phyloP scores from a whole-genome alignment of 2,329 filamentous ascomycete species.

The Chrysoporthe austroafricana region DNA sequence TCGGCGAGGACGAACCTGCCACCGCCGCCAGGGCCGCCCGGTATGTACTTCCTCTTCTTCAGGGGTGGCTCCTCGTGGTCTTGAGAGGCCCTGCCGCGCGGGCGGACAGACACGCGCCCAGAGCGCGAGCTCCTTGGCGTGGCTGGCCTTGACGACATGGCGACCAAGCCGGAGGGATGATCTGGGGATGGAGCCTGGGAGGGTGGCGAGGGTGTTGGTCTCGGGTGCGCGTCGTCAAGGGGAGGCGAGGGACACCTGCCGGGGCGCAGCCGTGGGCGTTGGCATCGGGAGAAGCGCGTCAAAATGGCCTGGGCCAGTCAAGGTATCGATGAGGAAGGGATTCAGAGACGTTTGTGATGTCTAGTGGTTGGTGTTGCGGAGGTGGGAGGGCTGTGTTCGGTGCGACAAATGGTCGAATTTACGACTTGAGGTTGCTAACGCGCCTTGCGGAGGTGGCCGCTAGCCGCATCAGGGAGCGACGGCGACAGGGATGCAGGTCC shows the following conservation, averaged over 20 bases:
- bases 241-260: conserved; percentile 25
- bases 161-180: background rate
- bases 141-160: conserved; percentile 26
- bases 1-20: conserved; percentile 77
- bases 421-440: conserved; percentile 26
- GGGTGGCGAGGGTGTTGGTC: conserved; percentile 3
- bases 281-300: conserved; percentile 26
- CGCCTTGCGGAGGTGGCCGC: conserved; percentile 20
- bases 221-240: conserved; percentile 28
- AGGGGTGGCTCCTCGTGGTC: conserved; percentile 59
- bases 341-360: conserved; percentile 16
- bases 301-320: conserved; percentile 4
- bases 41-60: conserved; percentile 78
- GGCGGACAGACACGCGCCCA: conserved; percentile 47
- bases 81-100: conserved; percentile 38
- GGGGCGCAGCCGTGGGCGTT: conserved; percentile 17
- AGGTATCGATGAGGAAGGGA: background rate
- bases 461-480: conserved; percentile 19
- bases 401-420: conserved; percentile 28
- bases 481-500: conserved; percentile 31
- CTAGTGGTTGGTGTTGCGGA: background rate
- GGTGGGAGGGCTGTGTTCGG: conserved; percentile 18
- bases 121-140: conserved; percentile 29
- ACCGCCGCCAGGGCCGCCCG: conserved; percentile 84
- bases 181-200: conserved; percentile 1